These are phyloP conservation scores for Thecaphora thlaspeos DNA, from an alignment of 1,284 basidiomycete genomes.

Conservation along the genomic window DNA sequence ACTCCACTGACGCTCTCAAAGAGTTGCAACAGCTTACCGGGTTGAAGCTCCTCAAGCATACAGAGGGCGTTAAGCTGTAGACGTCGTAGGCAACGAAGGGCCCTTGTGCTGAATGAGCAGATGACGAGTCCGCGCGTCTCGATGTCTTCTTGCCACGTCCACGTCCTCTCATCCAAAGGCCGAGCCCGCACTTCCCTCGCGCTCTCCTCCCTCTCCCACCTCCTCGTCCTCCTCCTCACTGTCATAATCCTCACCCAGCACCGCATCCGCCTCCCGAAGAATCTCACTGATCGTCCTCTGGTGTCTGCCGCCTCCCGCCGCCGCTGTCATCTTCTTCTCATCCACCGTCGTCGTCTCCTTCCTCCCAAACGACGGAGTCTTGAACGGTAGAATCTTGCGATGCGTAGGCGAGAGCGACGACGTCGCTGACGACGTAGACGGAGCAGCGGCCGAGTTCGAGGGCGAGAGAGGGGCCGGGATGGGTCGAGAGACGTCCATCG, in stretches of 20 bases:
- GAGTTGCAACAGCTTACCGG: slow-evolving; percentile 30
- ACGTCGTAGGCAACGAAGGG: no score
- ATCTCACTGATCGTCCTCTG: slow-evolving; percentile 41
- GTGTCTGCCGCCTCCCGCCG: slow-evolving; percentile 5
- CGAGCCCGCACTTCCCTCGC: no score
- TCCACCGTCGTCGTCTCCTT: slow-evolving; percentile 15
- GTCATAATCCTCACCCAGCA: slow-evolving; percentile 23
- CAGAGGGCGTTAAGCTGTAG: no score
- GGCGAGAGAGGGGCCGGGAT: slow-evolving; percentile 5
- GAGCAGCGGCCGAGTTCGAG: background rate
- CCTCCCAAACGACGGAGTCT: slow-evolving; percentile 10
- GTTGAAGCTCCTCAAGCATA: background rate
- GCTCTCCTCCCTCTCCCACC: no score
- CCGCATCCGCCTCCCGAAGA: slow-evolving; percentile 35
- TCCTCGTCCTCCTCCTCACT: no score
- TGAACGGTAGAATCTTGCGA: background rate
- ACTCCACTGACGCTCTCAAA: slow-evolving; percentile 26
- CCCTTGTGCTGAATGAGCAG: no score
- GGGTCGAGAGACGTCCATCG: slow-evolving; percentile 26
- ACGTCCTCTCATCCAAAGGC: no score
- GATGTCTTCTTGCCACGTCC: no score
- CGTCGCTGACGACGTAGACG: background rate
- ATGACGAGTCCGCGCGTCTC: no score
- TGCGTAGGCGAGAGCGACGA: background rate
- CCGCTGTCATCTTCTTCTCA: slow-evolving; percentile 8